Percentiles rank a stretch among this genome's conserved stretches.
phyloP scores from a whole-genome alignment of 352 stramenopile species.

The Globisporangium irregulare region DNA sequence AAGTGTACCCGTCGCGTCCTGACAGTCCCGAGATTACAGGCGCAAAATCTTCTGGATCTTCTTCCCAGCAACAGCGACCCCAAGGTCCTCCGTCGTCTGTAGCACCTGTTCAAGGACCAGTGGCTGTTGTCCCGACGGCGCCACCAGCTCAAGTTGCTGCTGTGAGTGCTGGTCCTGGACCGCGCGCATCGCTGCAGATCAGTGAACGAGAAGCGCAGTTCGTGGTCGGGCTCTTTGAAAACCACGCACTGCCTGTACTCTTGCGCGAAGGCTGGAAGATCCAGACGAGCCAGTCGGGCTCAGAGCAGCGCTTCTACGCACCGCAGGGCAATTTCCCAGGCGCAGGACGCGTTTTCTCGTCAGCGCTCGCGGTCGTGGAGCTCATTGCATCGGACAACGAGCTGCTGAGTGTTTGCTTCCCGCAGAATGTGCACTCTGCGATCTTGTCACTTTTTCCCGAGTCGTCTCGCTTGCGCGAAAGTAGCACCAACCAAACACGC shows the following conservation, averaged over 20 bases:
- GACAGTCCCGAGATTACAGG: constrained; percentile 20
- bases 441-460: constrained; percentile 70
- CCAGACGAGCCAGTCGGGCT: constrained; percentile 31
- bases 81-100: background rate
- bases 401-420: constrained; percentile 62
- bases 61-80: constrained; percentile 5
- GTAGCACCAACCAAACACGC: constrained; percentile 4
- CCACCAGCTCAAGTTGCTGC: background rate
- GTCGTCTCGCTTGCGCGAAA: constrained; percentile 4
- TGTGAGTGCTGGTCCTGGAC: background rate
- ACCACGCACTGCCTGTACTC: constrained; percentile 64
- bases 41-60: background rate
- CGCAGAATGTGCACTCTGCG: constrained; percentile 63
- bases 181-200: constrained; percentile 37
- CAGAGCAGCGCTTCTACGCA: constrained; percentile 40
- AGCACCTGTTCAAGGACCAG: background rate
- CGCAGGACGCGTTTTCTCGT: constrained; percentile 42
- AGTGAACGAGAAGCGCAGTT: constrained; percentile 77
- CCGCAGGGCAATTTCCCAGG: constrained; percentile 28
- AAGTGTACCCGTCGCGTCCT: constrained; percentile 10
- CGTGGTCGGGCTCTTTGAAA: constrained; percentile 76
- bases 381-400: constrained; percentile 67
- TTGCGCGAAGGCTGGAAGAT: constrained; percentile 67
- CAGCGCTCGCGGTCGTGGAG: constrained; percentile 66
- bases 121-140: background rate